Conservation (phyloP, 164 flowering plant genomes). For the Berberis vulgaris region DNA sequence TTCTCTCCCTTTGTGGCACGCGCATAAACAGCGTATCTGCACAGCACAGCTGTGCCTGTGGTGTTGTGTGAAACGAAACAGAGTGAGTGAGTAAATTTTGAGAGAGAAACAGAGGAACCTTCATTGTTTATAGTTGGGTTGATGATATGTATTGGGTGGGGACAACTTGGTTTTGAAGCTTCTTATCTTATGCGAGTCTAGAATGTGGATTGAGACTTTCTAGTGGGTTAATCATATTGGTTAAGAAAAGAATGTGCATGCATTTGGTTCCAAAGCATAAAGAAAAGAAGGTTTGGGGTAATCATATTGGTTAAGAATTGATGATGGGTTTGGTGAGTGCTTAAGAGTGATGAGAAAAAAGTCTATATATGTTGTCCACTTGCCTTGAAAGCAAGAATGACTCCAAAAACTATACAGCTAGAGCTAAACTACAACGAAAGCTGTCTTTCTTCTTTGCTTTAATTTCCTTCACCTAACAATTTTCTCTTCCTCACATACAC, state of each 20-base stretch:
- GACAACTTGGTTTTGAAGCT: slow-evolving; percentile 6
- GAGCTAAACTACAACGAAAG: background rate
- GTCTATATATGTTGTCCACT: background rate
- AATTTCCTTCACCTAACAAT: too few relatives aligned
- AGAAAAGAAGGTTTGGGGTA: background rate
- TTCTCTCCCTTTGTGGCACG: too few relatives aligned
- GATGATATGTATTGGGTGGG: background rate
- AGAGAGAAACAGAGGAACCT: too few relatives aligned
- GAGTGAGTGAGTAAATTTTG: too few relatives aligned
- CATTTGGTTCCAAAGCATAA: background rate
- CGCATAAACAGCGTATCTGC: too few relatives aligned
- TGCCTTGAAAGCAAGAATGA: background rate
- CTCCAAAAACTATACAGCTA: slow-evolving; percentile 5
- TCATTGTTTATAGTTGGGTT: too few relatives aligned
- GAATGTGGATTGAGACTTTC: background rate
- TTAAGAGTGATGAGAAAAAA: slow-evolving; percentile 7
- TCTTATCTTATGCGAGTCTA: background rate
- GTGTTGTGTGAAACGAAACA: too few relatives aligned
- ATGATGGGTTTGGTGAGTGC: background rate
- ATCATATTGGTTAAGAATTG: background rate
- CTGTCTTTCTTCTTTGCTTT: too few relatives aligned
- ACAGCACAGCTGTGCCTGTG: too few relatives aligned
- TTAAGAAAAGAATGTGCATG: too few relatives aligned
- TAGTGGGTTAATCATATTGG: too few relatives aligned
- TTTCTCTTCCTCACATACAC: too few relatives aligned